Evolutionary conservation across 495 filamentous ascomycete species (phyloP).

Genomic region (Jackrogersella minutella): DNA sequence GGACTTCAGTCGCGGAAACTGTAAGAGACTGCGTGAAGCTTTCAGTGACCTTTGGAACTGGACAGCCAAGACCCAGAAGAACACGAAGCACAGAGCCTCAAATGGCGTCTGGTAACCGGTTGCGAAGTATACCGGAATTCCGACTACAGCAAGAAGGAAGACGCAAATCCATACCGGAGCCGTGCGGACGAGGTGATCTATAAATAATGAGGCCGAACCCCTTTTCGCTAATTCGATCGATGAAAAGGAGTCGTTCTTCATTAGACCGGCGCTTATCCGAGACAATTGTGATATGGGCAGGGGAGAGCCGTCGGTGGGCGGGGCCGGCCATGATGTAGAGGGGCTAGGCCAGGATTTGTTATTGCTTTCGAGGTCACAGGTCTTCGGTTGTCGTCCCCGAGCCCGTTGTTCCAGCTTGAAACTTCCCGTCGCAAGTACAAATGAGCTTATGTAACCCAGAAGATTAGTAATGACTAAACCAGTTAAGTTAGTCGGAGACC

Average conservation of each 20-base stretch:
- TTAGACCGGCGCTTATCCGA: conserved; percentile 29
- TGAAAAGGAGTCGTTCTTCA: conserved; percentile 4
- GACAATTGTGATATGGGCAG: conserved; percentile 24
- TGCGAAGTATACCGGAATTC: conserved; percentile 37
- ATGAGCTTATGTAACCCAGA: conserved; percentile 30
- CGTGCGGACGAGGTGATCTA: conserved; percentile 41
- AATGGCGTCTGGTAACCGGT: conserved; percentile 42
- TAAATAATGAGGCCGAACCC: background rate
- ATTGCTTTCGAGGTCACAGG: conserved; percentile 30
- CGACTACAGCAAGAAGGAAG: conserved; percentile 29
- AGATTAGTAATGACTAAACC: conserved; percentile 36
- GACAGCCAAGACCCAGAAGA: conserved; percentile 53
- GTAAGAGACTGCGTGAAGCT: conserved; percentile 20
- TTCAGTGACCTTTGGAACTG: conserved; percentile 50
- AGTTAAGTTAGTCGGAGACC: conserved; percentile 15
- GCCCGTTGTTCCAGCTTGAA: conserved; percentile 36
- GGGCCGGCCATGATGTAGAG: conserved; percentile 38
- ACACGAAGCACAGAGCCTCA: conserved; percentile 47
- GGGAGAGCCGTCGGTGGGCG: conserved; percentile 5
- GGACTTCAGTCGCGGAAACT: conserved; percentile 36
- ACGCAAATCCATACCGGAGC: conserved; percentile 38
- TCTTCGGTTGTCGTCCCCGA: conserved; percentile 19
- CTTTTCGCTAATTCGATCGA: conserved; percentile 2
- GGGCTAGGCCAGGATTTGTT: conserved; percentile 42
- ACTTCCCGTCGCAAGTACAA: conserved; percentile 23